Base-by-base conservation (phyloP, 2,329 filamentous ascomycete genomes). In the Neofusicoccum cordaticola region DNA sequence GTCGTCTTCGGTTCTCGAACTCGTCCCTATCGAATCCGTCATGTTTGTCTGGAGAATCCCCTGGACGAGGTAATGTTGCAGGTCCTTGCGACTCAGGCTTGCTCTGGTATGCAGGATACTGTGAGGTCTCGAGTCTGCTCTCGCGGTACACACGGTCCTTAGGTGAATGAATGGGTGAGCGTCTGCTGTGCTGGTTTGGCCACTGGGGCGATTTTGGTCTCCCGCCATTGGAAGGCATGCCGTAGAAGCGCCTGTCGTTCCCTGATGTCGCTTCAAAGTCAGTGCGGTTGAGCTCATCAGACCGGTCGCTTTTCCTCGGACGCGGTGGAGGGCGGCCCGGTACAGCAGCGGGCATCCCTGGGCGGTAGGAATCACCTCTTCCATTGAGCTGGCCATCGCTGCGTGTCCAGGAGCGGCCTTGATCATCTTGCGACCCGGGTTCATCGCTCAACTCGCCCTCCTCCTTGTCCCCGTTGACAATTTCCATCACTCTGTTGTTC, bases 371-470 rank as follows among this genome's bases (percentile, higher is more conserved):
- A 42, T 63, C 61, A 63, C 61, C 61, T 56, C 51, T 53, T 53
- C 50, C 34, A 50, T 17, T n/a, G 50, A 39, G 37, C 37, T 52
- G 41, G 22, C 22, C 17, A 9, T 60, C 39, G 9, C 48, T 34
- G 66, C 66, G 53, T 7, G 50, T 41, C 50, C 50, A 45, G 7
- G 50, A 56, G 41, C 19, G 50, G 9, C 50, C 41, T 11, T 19
- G 42, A 7, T 63, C 61, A 12, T 52, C 61, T 27, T 47, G 48
- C 7, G 42, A 37, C 13, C 44, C 61, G 15, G 61, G 61, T 41
- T 92, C 90, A 70, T 94, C 91, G 67, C 87, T 90, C 35, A 95
- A 75, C 74, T 96, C 92, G 15, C 90, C 91, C 71, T 96, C 91
- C 71, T 95, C 91, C 64, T 79, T 79, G 64, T 84, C 82, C 63